Base-by-base conservation (phyloP, 345 rosid genomes). In the Citrus unshiu region DNA sequence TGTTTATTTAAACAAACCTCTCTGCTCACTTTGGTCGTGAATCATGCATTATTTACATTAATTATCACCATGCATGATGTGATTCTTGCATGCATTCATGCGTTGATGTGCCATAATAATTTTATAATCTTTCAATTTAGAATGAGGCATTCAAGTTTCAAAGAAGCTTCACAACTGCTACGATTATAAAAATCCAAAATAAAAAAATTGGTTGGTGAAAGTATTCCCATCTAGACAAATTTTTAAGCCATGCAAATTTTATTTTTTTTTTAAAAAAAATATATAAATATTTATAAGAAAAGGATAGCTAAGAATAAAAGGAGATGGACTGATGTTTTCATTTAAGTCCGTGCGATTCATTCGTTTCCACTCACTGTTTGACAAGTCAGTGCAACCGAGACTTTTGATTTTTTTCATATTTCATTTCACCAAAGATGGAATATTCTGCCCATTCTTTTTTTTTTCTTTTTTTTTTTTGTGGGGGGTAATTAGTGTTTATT, bases 281-380 rank as follows among this genome's bases (percentile, higher is more conserved):
- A 72, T 14, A 18, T 51, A 75, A 76, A 75, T 14, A 54, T 54
- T 5, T 18, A 3, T 34, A 46, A 25, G 66, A 70, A 77, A 67
- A 78, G 14, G 83, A 85, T 73, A 60, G 79, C 64, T 34, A 54
- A 72, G 73, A 80, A 85, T 74, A 77, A 46, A 57, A 65, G 82
- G 80, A 78, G 85, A 77, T 80, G 57, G 82, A 78, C 79, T 75
- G 79, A 72, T 57, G 80, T 77, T 80, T 77, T 85, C 81, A 65
- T 73, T 69, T 39, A 59, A 68, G 37, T 63, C 70, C 70, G 68
- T 72, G 75, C 46, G 66, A 19, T 66, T 72, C 74, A 77, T 72
- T 65, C 58, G 58, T 37, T 14, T 6, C 46, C 70, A 74, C 39
- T 43, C 43, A 19, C 27, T 62, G 9, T 22, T 19, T 62, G 78